phyloP scores from a whole-genome alignment of 2,329 filamentous ascomycete species.

The Fusarium falciforme region DNA sequence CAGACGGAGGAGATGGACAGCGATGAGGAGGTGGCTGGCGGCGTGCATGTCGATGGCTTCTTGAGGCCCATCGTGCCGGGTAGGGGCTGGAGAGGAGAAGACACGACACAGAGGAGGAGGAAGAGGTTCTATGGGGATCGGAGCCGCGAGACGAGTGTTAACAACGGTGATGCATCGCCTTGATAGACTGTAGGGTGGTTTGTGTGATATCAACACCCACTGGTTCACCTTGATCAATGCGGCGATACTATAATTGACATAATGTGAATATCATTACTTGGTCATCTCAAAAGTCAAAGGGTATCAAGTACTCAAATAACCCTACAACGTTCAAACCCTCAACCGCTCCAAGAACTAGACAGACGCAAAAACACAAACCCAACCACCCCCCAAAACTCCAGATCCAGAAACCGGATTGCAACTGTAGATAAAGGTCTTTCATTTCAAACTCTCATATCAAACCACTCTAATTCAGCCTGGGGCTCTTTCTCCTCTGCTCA shows the following conservation, averaged over 20 bases:
- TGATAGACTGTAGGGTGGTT: background rate
- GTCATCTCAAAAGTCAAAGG: constrained; percentile 42
- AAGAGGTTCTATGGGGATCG: constrained; percentile 42
- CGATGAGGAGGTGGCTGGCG: constrained; percentile 68
- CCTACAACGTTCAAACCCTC: constrained; percentile 35
- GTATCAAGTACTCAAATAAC: constrained; percentile 51
- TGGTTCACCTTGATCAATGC: background rate
- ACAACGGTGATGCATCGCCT: constrained; percentile 18
- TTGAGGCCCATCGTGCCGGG: constrained; percentile 64
- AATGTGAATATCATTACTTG: constrained; percentile 32
- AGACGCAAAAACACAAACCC: constrained; percentile 10
- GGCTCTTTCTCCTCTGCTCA: constrained; percentile 66
- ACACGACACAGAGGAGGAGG: constrained; percentile 45
- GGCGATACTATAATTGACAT: background rate
- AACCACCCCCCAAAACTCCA: constrained; percentile 28
- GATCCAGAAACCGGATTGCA: constrained; percentile 9
- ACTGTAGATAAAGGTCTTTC: background rate
- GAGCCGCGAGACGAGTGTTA: constrained; percentile 27
- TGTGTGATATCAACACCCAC: background rate
- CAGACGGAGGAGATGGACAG: constrained; percentile 52
- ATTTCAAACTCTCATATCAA: background rate
- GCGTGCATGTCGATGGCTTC: constrained; percentile 76
- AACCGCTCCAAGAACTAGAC: constrained; percentile 24
- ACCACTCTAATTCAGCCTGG: constrained; percentile 55
- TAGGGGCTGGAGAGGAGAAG: constrained; percentile 60